Evolutionary conservation across 2,329 filamentous ascomycete genomes (phyloP).

Genomic region (Cercospora berteroae): DNA sequence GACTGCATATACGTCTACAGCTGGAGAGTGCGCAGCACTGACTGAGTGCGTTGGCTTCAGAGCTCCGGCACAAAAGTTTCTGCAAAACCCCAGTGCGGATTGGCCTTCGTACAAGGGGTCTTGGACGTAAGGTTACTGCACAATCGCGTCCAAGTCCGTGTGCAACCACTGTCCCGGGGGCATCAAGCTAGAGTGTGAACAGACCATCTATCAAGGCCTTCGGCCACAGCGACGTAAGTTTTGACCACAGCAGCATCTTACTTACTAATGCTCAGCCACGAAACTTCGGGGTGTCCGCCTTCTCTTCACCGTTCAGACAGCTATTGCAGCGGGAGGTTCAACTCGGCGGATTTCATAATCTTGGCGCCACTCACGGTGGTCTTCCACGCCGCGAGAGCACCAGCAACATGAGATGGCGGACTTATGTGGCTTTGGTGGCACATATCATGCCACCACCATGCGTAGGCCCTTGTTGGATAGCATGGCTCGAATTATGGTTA

Average conservation of each 20-base stretch:
- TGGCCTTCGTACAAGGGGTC: neutral
- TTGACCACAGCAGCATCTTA: neutral
- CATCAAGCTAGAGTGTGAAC: neutral
- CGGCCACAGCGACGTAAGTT: neutral
- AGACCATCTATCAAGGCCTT: neutral
- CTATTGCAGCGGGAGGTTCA: neutral
- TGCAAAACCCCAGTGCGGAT: neutral
- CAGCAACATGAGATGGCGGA: neutral
- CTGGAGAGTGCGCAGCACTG: too few relatives aligned
- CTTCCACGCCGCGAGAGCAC: neutral
- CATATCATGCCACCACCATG: neutral
- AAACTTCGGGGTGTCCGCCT: neutral
- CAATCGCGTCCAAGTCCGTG: neutral
- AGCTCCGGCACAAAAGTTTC: neutral
- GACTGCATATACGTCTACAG: too few relatives aligned
- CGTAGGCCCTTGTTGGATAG: neutral
- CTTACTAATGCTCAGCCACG: neutral
- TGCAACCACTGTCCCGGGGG: neutral
- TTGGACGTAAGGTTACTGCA: neutral
- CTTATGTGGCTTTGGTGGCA: neutral
- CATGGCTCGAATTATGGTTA: neutral
- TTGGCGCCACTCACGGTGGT: neutral
- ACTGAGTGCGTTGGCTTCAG: neutral
- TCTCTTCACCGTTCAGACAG: neutral
- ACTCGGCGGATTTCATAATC: neutral